Evolutionary conservation across 176 grass and related monocot species (phyloP).

Genomic region (Chloris gayana): DNA sequence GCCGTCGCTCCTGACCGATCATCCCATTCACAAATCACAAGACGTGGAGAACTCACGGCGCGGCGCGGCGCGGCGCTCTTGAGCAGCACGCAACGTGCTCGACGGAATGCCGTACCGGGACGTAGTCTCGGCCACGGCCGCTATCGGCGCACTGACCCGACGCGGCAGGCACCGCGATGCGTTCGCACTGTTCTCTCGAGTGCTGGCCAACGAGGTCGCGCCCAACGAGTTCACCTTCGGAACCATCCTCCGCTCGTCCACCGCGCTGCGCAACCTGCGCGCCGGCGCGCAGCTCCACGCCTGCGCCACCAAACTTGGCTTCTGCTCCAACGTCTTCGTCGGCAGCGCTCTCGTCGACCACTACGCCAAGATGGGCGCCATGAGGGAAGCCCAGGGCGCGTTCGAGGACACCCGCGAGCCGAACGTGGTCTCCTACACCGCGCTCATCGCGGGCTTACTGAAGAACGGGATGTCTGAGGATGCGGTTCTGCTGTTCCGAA

Average conservation of each 20-base stretch:
- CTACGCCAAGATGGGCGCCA: constrained; percentile 73
- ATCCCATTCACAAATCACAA: background rate
- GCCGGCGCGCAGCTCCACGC: constrained; percentile 72
- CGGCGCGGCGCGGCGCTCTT: too few species aligned
- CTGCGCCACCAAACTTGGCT: constrained; percentile 62
- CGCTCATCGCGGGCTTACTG: constrained; percentile 61
- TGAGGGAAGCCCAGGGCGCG: constrained; percentile 55
- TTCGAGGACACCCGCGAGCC: constrained; percentile 60
- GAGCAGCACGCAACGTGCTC: constrained; percentile 44
- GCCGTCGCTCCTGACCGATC: background rate
- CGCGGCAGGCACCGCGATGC: constrained; percentile 52
- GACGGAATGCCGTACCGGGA: constrained; percentile 68
- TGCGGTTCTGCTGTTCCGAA: constrained; percentile 51
- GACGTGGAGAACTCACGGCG: background rate
- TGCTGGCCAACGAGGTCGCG: constrained; percentile 37
- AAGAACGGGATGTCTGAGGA: constrained; percentile 59
- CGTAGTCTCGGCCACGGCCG: constrained; percentile 58
- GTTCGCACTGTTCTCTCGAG: constrained; percentile 50
- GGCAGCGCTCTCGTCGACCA: constrained; percentile 79
- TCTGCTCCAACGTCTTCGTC: constrained; percentile 72
- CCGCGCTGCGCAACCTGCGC: constrained; percentile 41
- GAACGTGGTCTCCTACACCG: constrained; percentile 79
- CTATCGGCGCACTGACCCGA: constrained; percentile 58
- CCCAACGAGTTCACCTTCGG: constrained; percentile 70
- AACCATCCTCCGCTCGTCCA: constrained; percentile 61